Evolutionary conservation across 1,284 basidiomycete species (phyloP).

Genomic region (Leccinum laetum): DNA sequence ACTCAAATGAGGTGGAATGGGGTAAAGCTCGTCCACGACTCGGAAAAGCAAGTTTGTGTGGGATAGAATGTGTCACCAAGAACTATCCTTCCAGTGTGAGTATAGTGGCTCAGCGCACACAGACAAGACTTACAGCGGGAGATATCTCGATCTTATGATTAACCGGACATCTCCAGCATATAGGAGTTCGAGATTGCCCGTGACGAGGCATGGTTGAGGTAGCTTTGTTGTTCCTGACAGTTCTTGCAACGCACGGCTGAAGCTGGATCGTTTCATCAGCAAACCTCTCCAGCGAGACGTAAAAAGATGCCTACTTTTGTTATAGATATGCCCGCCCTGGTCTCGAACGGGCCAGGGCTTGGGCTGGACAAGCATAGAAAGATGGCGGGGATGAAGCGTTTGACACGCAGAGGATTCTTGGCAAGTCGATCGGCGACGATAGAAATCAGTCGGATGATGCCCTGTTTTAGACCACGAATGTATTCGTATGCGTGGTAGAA

Average conservation of each 20-base stretch:
- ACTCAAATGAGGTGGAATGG: conserved; percentile 94
- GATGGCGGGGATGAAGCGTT: conserved; percentile 88
- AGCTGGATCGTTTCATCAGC: conserved; percentile 40
- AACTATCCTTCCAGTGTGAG: conserved; percentile 38
- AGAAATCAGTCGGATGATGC: conserved; percentile 88
- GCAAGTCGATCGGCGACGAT: conserved; percentile 79
- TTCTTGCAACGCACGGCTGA: conserved; percentile 94
- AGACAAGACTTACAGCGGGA: no score
- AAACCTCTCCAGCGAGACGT: not conserved
- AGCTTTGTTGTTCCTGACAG: conserved; percentile 34
- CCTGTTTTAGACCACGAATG: conserved; percentile 87
- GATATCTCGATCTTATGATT: no score
- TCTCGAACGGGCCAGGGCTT: conserved; percentile 73
- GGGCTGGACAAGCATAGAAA: conserved; percentile 89
- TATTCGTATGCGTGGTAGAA: conserved; percentile 96
- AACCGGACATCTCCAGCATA: conserved; percentile 62
- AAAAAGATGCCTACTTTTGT: conserved; percentile 53
- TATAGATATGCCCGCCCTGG: conserved; percentile 87
- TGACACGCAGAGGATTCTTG: conserved; percentile 67
- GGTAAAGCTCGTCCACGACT: conserved; percentile 89
- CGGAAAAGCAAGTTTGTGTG: no score
- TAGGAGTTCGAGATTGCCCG: conserved; percentile 81
- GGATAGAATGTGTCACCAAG: conserved; percentile 81
- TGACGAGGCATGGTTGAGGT: no score
- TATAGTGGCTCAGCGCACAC: no score